Evolutionary conservation across 768 basidiomycete species (phyloP).

Genomic region (Leccinum barrowsii): DNA sequence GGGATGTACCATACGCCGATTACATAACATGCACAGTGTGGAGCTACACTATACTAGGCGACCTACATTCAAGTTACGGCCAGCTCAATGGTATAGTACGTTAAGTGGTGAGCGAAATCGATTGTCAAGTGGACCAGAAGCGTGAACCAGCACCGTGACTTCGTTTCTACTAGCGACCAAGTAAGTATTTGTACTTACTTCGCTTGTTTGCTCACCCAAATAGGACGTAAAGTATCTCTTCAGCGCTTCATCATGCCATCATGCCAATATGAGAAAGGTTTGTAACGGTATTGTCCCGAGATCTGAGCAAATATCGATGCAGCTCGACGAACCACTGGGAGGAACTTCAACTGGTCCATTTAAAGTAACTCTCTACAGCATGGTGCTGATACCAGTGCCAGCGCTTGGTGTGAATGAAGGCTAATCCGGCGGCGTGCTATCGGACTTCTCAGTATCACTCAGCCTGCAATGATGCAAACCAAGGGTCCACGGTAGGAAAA

Average conservation of each 20-base stretch:
- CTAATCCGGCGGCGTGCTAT: not conserved
- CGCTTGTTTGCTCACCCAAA: not conserved
- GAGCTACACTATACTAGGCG: not conserved
- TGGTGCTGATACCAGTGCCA: constrained; percentile 17
- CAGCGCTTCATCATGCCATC: not conserved
- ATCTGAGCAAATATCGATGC: not conserved
- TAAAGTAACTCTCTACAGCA: constrained; percentile 17
- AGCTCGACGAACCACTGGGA: not conserved
- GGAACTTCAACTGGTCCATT: not conserved
- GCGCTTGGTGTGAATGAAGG: constrained; percentile 3
- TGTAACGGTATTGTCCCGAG: not conserved
- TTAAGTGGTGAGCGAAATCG: not conserved
- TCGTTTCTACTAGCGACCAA: not conserved
- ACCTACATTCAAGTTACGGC: not conserved
- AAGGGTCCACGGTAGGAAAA: not conserved
- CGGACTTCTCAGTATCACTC: not conserved
- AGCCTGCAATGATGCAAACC: not conserved
- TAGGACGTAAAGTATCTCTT: not conserved
- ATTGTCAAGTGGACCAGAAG: not conserved
- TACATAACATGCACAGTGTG: constrained; percentile 13
- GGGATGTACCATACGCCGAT: not conserved
- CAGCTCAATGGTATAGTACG: not conserved
- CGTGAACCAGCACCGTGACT: not conserved
- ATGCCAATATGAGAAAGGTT: not conserved
- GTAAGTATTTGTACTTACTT: not conserved